Percentiles rank a stretch among this genome's conserved stretches.
Evolutionary conservation across 2,329 filamentous ascomycete species (phyloP).

Genomic region (Penicillium sp.): DNA sequence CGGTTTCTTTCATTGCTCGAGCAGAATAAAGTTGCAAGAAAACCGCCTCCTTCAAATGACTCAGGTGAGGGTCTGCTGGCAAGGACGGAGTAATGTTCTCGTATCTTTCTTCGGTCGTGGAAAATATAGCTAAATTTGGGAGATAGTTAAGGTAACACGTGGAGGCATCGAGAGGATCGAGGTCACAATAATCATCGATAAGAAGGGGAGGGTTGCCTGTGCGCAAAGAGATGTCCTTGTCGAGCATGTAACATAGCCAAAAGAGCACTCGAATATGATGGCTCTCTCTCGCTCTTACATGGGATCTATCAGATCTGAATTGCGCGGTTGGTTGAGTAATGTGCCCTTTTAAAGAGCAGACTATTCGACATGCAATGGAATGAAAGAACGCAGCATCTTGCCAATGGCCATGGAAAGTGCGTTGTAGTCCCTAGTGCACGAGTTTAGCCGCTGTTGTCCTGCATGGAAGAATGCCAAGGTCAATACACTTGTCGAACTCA

Average conservation of each 20-base stretch:
- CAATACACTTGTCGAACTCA: not conserved
- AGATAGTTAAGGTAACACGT: slow-evolving; percentile 3
- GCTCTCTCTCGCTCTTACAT: not conserved
- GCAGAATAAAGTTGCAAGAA: slow-evolving; percentile 15
- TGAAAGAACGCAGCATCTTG: slow-evolving; percentile 10
- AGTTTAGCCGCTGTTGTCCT: not conserved
- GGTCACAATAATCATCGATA: slow-evolving; percentile 15
- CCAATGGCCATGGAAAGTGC: slow-evolving; percentile 11
- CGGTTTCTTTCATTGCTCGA: slow-evolving; percentile 6
- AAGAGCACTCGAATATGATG: slow-evolving; percentile 13
- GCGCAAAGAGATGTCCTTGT: slow-evolving; percentile 53
- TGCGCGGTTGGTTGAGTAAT: not conserved
- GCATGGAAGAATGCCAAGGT: not conserved
- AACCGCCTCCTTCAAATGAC: slow-evolving; percentile 15
- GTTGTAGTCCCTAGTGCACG: slow-evolving; percentile 8
- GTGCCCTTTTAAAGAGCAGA: slow-evolving; percentile 13
- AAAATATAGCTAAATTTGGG: no score
- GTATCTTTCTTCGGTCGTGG: not conserved
- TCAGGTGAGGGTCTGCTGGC: slow-evolving; percentile 7
- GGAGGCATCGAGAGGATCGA: not conserved
- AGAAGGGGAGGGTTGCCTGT: slow-evolving; percentile 16
- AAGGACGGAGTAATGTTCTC: not conserved
- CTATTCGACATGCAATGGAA: slow-evolving; percentile 15
- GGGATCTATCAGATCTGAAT: not conserved
- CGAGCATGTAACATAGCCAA: slow-evolving; percentile 51